Evolutionary conservation across 805 yeast species (phyloP).

Genomic region (Teunomyces tritomae): DNA sequence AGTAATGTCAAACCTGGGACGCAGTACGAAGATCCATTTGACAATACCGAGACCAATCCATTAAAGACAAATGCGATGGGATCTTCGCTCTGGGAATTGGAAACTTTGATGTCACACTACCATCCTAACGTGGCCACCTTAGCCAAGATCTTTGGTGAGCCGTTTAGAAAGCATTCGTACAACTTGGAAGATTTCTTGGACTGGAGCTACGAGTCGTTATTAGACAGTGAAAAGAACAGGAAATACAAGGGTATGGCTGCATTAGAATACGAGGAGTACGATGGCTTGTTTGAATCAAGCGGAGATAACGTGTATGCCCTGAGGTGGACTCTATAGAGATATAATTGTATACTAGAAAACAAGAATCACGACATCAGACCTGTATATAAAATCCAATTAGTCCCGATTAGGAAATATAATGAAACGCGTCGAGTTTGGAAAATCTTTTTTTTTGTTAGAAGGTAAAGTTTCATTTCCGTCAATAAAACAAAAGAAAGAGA

Average conservation of each 20-base stretch:
- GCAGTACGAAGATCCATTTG: conserved; percentile 62
- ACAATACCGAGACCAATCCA: conserved; percentile 67
- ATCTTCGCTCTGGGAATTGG: conserved; percentile 91
- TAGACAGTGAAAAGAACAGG: conserved; percentile 63
- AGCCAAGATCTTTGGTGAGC: conserved; percentile 85
- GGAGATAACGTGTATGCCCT: conserved; percentile 18
- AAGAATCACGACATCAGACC: background rate
- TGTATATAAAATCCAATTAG: conserved; percentile 10
- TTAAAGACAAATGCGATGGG: conserved; percentile 72
- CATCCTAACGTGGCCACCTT: conserved; percentile 94
- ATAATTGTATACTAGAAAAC: background rate
- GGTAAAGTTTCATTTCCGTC: background rate
- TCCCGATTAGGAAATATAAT: conserved; percentile 25
- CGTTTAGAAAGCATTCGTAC: conserved; percentile 82
- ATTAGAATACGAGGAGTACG: conserved; percentile 66
- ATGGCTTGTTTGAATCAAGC: conserved; percentile 27
- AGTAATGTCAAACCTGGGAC: conserved; percentile 19
- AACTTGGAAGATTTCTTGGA: conserved; percentile 93
- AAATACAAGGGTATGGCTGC: conserved; percentile 71
- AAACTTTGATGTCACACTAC: conserved; percentile 75
- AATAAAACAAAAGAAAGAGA: background rate
- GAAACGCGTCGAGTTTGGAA: conserved; percentile 21
- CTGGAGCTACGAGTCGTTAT: conserved; percentile 72
- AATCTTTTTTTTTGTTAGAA: background rate
- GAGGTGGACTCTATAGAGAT: conserved; percentile 25